Conservation (phyloP, 164 flowering plant genomes). For the Cinnamomum chago region DNA sequence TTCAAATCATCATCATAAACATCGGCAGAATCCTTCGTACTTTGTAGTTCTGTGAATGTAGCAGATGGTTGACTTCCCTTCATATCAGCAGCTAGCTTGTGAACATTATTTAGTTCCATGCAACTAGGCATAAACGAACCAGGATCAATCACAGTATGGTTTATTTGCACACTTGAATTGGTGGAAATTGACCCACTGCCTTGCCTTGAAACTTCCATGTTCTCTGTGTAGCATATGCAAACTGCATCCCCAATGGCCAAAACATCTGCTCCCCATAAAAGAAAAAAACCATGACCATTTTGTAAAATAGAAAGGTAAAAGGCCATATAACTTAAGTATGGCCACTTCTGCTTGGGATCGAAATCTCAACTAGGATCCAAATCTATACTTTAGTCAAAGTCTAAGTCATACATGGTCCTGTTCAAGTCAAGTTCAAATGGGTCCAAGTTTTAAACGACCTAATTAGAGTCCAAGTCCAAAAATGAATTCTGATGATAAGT, state of each 20-base stretch:
- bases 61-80: conserved; percentile 56
- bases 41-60: conserved; percentile 40
- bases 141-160: conserved; percentile 9
- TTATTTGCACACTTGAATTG: conserved; percentile 5
- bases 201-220: conserved; percentile 16
- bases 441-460: no score
- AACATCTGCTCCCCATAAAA: conserved; percentile 10
- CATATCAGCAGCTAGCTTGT: conserved; percentile 54
- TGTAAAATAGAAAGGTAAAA: no score
- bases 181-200: conserved; percentile 14
- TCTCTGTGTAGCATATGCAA: conserved; percentile 10
- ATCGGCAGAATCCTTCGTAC: conserved; percentile 50
- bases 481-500: no score
- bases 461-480: no score
- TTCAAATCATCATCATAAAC: conserved; percentile 58
- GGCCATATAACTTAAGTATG: no score
- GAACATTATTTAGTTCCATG: conserved; percentile 72
- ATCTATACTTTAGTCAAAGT: no score
- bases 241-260: conserved; percentile 16
- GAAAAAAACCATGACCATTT: no score
- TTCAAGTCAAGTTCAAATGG: no score
- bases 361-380: no score
- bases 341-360: no score
- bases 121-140: conserved; percentile 21
- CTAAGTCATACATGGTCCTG: no score